Conservation (phyloP, 148 eudicot genomes). For the Diospyros lotus region DNA sequence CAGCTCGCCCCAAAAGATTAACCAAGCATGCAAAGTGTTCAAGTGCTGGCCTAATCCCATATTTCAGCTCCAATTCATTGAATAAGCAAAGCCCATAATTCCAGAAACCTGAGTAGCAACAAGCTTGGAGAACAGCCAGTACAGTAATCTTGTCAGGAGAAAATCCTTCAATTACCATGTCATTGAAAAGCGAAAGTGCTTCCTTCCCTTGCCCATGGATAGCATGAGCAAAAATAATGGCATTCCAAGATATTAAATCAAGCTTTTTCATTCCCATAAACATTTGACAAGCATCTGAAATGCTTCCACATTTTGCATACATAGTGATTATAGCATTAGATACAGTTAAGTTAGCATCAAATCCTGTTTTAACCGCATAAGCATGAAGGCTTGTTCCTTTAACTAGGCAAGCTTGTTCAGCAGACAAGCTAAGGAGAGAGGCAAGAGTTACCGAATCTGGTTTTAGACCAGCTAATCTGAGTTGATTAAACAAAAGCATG, state of each 20-base stretch:
- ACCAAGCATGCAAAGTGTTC: conserved; percentile 20
- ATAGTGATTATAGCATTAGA: conserved; percentile 14
- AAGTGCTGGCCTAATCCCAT: conserved; percentile 18
- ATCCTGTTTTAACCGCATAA: conserved; percentile 13
- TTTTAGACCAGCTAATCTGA: background rate
- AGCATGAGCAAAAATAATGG: conserved; percentile 17
- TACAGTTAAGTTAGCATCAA: conserved; percentile 5
- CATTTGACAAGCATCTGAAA: conserved; percentile 8
- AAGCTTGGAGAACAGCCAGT: conserved; percentile 17
- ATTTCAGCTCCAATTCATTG: conserved; percentile 16
- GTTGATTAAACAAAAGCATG: conserved; percentile 7
- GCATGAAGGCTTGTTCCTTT: conserved; percentile 8
- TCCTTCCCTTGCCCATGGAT: conserved; percentile 17
- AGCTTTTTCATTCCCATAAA: conserved; percentile 6
- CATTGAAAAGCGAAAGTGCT: conserved; percentile 13
- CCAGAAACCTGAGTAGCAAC: conserved; percentile 17
- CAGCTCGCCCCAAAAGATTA: conserved; percentile 17
- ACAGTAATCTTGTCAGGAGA: conserved; percentile 16
- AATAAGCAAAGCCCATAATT: conserved; percentile 16
- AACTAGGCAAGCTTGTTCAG: conserved; percentile 1
- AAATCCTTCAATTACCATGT: conserved; percentile 15
- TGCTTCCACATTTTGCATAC: conserved; percentile 15
- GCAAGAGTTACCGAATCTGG: conserved; percentile 17
- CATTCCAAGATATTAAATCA: conserved; percentile 18
- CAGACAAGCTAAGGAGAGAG: conserved; percentile 7